These are phyloP conservation scores for Xerocomellus intermedius DNA, from an alignment of 768 basidiomycete genomes.

Conservation along the genomic window DNA sequence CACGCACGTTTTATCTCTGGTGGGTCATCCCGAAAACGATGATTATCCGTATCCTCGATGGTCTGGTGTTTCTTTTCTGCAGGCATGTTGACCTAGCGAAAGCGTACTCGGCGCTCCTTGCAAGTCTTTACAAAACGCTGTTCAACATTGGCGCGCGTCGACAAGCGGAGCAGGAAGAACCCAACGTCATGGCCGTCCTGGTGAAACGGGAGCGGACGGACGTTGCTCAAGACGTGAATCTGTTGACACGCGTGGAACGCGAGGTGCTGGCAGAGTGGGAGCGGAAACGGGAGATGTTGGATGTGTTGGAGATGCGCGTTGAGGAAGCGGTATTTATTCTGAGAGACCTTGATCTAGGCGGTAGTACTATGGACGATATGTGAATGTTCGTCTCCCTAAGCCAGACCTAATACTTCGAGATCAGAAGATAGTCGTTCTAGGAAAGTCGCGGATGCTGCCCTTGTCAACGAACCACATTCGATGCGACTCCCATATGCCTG, in stretches of 20 bases:
- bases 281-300: slow-evolving; percentile 68
- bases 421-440: too few species aligned
- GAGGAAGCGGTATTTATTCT: slow-evolving; percentile 90
- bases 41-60: neutral
- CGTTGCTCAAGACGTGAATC: slow-evolving; percentile 70
- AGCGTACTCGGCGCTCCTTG: slow-evolving; percentile 74
- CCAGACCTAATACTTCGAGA: too few species aligned
- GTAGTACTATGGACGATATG: slow-evolving; percentile 48
- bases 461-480: neutral
- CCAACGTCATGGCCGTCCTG: slow-evolving; percentile 66
- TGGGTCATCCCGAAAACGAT: slow-evolving; percentile 30
- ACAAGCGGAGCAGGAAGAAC: slow-evolving; percentile 68
- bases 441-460: too few species aligned
- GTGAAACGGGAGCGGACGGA: slow-evolving; percentile 80
- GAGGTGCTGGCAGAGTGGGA: slow-evolving; percentile 75
- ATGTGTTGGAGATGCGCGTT: slow-evolving; percentile 78
- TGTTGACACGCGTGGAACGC: slow-evolving; percentile 74
- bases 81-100: slow-evolving; percentile 91
- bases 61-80: neutral
- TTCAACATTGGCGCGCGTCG: slow-evolving; percentile 80
- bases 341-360: slow-evolving; percentile 61
- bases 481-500: neutral
- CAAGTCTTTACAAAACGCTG: slow-evolving; percentile 83
- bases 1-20: slow-evolving; percentile 92
- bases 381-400: too few species aligned